Conservation (phyloP, 352 stramenopile species). For the Phytophthora pluvialis region DNA sequence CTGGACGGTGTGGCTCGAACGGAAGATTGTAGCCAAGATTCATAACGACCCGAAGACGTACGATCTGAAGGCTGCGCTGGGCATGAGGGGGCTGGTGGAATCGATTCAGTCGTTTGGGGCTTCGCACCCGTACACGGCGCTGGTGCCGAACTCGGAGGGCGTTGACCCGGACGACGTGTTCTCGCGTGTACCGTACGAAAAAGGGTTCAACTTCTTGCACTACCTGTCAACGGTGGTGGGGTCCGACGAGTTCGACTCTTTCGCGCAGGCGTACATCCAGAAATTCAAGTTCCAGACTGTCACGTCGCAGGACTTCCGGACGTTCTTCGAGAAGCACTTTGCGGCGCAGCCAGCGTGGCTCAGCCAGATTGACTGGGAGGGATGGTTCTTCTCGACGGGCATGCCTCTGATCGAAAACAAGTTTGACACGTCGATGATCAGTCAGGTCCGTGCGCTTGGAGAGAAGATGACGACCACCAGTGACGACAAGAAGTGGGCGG, state of each 20-base stretch:
- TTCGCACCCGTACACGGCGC: conserved; percentile 81
- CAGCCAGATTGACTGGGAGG: conserved; percentile 91
- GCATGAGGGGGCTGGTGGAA: conserved; percentile 44
- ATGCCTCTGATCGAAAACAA: conserved; percentile 81
- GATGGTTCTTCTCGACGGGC: conserved; percentile 89
- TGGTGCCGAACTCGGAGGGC: conserved; percentile 85
- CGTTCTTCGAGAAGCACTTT: conserved; percentile 82
- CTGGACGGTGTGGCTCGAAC: conserved; percentile 97
- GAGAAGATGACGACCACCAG: conserved; percentile 38
- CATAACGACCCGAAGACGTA: conserved; percentile 47
- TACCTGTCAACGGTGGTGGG: conserved; percentile 76
- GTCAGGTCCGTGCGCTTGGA: conserved; percentile 42
- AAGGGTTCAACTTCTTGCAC: conserved; percentile 82
- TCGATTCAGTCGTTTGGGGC: conserved; percentile 54
- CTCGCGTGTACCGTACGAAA: conserved; percentile 96
- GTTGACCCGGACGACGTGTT: conserved; percentile 96
- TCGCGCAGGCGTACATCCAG: conserved; percentile 92
- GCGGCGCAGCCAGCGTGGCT: conserved; percentile 41
- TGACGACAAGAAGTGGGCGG: conserved; percentile 35
- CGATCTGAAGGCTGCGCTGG: conserved; percentile 59
- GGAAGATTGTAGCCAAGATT: conserved; percentile 92
- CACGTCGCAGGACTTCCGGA: conserved; percentile 78
- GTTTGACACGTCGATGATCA: conserved; percentile 88
- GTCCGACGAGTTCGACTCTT: conserved; percentile 60
- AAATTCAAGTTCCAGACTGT: conserved; percentile 89